Percentiles rank a stretch among this genome's conserved stretches.
phyloP scores from a whole-genome alignment of 78 protist genomes.

The Guillardia theta region DNA sequence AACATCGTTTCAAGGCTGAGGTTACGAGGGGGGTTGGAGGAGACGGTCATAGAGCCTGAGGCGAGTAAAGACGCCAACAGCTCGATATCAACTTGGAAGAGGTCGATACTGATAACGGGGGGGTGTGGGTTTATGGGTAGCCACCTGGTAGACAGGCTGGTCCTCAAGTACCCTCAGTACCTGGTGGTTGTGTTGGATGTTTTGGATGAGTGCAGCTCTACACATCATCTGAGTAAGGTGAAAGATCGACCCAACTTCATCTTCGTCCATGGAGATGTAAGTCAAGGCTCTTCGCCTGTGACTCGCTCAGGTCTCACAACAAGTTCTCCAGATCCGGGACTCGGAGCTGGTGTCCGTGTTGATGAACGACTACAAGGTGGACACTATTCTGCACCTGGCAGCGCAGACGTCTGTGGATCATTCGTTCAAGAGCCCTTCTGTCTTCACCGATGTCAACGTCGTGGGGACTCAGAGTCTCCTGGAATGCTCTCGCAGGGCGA shows the following conservation, averaged over 20 bases:
- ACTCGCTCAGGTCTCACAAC: too few relatives aligned
- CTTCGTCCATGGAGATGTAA: slow-evolving; percentile 65
- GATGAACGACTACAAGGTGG: slow-evolving; percentile 64
- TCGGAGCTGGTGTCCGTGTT: slow-evolving; percentile 57
- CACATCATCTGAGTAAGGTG: slow-evolving; percentile 36
- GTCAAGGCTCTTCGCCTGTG: too few relatives aligned
- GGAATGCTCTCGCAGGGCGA: slow-evolving; percentile 58
- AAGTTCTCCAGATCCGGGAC: too few relatives aligned
- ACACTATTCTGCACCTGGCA: slow-evolving; percentile 89
- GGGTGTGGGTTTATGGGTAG: slow-evolving; percentile 88
- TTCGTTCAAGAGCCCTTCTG: slow-evolving; percentile 49
- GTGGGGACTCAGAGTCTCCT: slow-evolving; percentile 86
- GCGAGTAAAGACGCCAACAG: too few relatives aligned
- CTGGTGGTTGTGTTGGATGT: slow-evolving; percentile 66
- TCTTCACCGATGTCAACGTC: slow-evolving; percentile 83
- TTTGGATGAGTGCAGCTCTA: slow-evolving; percentile 76
- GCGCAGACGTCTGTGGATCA: slow-evolving; percentile 74
- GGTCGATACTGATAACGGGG: slow-evolving; percentile 68
- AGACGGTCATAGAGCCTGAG: too few relatives aligned
- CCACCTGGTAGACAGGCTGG: slow-evolving; percentile 43
- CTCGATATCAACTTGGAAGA: not conserved
- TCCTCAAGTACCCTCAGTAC: slow-evolving; percentile 49
- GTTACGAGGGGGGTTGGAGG: too few relatives aligned
- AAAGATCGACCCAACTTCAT: not conserved
- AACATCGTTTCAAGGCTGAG: too few relatives aligned